phyloP scores from a whole-genome alignment of 495 filamentous ascomycete genomes.

The Penicillium cosmopolitanum region DNA sequence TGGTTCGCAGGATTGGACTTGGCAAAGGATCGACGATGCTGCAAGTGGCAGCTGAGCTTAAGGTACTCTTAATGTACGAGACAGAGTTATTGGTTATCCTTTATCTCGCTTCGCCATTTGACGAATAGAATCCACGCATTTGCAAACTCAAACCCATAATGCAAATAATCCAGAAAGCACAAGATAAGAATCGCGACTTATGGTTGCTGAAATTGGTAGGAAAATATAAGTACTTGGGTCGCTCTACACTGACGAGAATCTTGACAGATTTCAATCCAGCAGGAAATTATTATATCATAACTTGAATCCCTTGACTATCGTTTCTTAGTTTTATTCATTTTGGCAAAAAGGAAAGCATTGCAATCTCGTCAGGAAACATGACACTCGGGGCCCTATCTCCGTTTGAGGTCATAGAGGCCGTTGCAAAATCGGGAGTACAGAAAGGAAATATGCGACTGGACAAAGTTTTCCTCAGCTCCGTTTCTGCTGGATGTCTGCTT shows the following conservation, averaged over 20 bases:
- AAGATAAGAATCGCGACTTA: too few species aligned
- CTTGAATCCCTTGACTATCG: neutral
- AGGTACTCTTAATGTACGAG: too few species aligned
- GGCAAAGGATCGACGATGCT: constrained; percentile 1
- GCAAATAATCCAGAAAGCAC: too few species aligned
- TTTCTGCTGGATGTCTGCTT: constrained; percentile 56
- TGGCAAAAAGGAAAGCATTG: neutral
- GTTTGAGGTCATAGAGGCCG: constrained; percentile 48
- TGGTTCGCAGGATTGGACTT: neutral
- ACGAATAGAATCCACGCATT: too few species aligned
- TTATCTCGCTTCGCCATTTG: neutral
- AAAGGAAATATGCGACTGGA: constrained; percentile 58
- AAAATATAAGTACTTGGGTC: too few species aligned
- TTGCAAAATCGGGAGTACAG: constrained; percentile 47
- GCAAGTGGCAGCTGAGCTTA: neutral
- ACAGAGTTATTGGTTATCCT: neutral
- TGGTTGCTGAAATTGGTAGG: too few species aligned
- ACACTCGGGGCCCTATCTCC: constrained; percentile 48
- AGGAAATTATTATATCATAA: neutral
- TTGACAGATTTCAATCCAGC: too few species aligned
- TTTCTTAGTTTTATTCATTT: neutral
- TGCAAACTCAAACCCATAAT: too few species aligned
- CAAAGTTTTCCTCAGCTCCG: constrained; percentile 58
- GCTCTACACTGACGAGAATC: too few species aligned
- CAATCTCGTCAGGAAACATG: constrained; percentile 8